phyloP scores from a whole-genome alignment of 2,329 filamentous ascomycete genomes.

The Talaromyces albobiverticillius region DNA sequence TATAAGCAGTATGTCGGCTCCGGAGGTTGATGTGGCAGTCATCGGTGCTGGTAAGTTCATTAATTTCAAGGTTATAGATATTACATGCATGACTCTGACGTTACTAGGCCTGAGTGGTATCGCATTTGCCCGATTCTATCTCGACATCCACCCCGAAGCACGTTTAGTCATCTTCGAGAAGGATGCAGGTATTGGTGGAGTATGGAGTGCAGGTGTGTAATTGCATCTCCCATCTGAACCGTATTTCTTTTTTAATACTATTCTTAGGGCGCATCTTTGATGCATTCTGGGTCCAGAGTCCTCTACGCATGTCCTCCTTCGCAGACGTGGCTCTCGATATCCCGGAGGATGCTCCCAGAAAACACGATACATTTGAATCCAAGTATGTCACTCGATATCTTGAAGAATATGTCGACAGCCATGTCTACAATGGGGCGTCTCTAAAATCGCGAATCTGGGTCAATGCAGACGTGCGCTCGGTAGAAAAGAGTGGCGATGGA shows the following conservation, averaged over 20 bases:
- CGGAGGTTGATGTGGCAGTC: slow-evolving; percentile 7
- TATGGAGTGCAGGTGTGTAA: slow-evolving; percentile 5
- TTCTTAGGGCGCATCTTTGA: slow-evolving; percentile 6
- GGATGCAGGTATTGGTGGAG: slow-evolving; percentile 3
- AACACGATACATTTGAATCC: slow-evolving; percentile 4
- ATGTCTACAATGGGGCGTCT: slow-evolving; percentile 5
- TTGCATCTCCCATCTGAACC: no score
- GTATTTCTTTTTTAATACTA: background rate
- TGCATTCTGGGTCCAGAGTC: slow-evolving; percentile 11
- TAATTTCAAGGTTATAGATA: background rate
- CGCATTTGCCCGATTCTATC: slow-evolving; percentile 7
- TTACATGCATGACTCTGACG: background rate
- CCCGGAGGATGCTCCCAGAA: slow-evolving; percentile 1
- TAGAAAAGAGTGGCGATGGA: slow-evolving; percentile 5
- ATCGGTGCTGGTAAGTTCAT: slow-evolving; percentile 7
- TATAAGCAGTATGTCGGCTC: background rate
- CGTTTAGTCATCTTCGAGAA: slow-evolving; percentile 6
- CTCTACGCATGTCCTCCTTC: slow-evolving; percentile 8
- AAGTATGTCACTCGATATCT: slow-evolving; percentile 6
- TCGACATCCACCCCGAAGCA: slow-evolving; percentile 3
- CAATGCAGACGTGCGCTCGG: slow-evolving; percentile 1
- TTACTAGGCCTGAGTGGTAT: slow-evolving; percentile 5
- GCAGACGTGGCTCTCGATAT: slow-evolving; percentile 7
- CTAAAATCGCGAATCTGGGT: background rate
- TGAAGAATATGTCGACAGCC: slow-evolving; percentile 6